Evolutionary conservation across 768 basidiomycete genomes (phyloP), one percentile per base, ranked within the genome.

Genomic region (Amanita muscaria): DNA sequence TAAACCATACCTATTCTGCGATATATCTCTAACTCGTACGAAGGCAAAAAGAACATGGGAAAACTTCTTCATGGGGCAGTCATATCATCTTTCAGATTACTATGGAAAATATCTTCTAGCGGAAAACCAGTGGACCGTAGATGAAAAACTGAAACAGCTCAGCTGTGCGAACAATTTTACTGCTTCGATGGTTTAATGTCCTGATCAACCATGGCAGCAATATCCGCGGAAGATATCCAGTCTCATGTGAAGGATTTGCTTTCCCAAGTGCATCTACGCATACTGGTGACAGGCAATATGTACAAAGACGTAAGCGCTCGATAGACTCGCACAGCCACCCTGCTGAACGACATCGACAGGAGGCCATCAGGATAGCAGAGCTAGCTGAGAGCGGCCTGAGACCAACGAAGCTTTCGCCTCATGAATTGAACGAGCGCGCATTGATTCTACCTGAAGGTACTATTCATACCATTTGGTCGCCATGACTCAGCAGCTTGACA

Each of bases 51-150:
- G 81, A 48, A 77, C 82, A 43, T 89, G 83, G 76, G 74, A 82
- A 50, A 99, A 97, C 62, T 89, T 91, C 63, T 80, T 79, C 64
- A 73, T 97, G 46, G 79, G 78, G 5, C 85, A 91, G 61, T 85
- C 89, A 1, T 89, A 88, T 62, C 67, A 73, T 6, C 68, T 92
- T 18, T 83, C 87, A 6, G 80, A 86, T 51, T 85, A 86, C 56
- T 91, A 80, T 56, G 69, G 69, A 6, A 74, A 77, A 14, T 81
- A 91, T 60, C 59, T 88, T 8, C 64, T 91, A 42, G 70, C 84
- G 2, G 77, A 87, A 43, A 67, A 71, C 37, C 74, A 81, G 37
- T 94, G 86, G 77, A 83, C 82, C 2, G 59, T 86, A 14, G 72
- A 82, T 32, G 90, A 97, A 54, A 80, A 80, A 46, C 63, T 98